Percentiles rank a stretch among this genome's conserved stretches.
These are phyloP conservation scores for Erythrobasidium hasegawianum DNA, from an alignment of 1,284 basidiomycete species.

Conservation along the genomic window DNA sequence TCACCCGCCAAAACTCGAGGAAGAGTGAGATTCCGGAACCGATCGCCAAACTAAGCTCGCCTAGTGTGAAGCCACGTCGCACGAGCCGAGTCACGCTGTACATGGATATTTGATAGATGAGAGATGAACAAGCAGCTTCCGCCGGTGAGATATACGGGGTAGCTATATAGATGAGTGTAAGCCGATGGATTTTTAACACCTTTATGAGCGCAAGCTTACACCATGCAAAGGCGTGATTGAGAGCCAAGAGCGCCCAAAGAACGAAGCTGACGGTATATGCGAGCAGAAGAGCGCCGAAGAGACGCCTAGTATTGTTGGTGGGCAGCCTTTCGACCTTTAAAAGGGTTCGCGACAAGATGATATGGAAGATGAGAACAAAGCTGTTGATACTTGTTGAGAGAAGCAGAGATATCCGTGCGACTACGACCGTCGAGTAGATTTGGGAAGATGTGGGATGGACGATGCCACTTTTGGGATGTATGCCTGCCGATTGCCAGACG, in stretches of 20 bases:
- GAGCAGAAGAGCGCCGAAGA: conserved; percentile 43
- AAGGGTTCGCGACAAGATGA: conserved; percentile 45
- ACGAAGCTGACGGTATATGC: conserved; percentile 37
- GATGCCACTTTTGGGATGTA: conserved; percentile 34
- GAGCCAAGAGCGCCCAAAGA: conserved; percentile 27
- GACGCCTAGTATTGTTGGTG: conserved; percentile 46
- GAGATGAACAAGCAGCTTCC: conserved; percentile 69
- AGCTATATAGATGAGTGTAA: not conserved
- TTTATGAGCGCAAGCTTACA: not conserved
- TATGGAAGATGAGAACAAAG: conserved; percentile 44
- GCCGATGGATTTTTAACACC: too few relatives aligned
- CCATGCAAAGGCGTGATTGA: conserved; percentile 32
- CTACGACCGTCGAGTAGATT: conserved; percentile 42
- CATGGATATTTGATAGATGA: conserved; percentile 86
- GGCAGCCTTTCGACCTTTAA: conserved; percentile 45
- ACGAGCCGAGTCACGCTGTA: conserved; percentile 87
- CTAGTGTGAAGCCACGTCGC: conserved; percentile 87
- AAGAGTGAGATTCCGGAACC: conserved; percentile 81
- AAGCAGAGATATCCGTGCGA: conserved; percentile 47
- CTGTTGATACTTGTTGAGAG: conserved; percentile 49
- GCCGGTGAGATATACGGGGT: conserved; percentile 62
- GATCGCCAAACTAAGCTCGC: conserved; percentile 82
- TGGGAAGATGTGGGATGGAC: conserved; percentile 42
- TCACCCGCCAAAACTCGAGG: conserved; percentile 59
- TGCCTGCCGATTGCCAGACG: conserved; percentile 44